Percentiles rank a stretch among this genome's conserved stretches.
These are phyloP conservation scores for Dryas integrifolia DNA, from an alignment of 331 rosid species.

Conservation along the genomic window DNA sequence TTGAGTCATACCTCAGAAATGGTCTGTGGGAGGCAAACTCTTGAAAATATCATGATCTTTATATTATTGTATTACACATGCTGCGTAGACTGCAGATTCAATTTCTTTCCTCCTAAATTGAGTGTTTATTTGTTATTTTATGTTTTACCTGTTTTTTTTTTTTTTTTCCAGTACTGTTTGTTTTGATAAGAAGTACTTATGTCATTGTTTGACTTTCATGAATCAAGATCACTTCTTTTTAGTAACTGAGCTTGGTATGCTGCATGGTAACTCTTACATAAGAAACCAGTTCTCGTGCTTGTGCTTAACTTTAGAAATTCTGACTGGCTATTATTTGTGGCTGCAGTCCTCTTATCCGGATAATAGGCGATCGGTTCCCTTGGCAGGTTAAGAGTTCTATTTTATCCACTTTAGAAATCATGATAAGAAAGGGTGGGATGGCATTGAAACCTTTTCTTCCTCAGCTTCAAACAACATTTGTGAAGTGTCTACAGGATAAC, in stretches of 20 bases:
- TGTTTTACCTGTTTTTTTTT: background rate
- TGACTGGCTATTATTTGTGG: conserved; percentile 31
- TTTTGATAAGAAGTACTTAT: background rate
- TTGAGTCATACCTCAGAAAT: background rate
- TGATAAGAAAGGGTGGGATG: conserved; percentile 84
- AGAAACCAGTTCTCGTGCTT: background rate
- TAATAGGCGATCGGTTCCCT: conserved; percentile 95
- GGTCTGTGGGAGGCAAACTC: background rate
- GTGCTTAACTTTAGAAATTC: conserved; percentile 16
- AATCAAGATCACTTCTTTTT: background rate
- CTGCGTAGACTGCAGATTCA: background rate
- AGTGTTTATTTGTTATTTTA: background rate
- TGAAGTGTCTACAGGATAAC: conserved; percentile 88
- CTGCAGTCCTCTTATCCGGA: conserved; percentile 95
- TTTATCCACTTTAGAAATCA: conserved; percentile 75
- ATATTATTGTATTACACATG: background rate
- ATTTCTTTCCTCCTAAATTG: background rate
- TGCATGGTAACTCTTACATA: background rate
- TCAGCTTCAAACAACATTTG: conserved; percentile 97
- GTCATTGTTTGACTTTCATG: background rate
- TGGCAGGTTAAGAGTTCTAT: conserved; percentile 99
- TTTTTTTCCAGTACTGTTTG: too few relatives aligned
- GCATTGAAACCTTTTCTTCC: conserved; percentile 95
- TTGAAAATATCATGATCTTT: background rate
- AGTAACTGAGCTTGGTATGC: background rate